phyloP scores from a whole-genome alignment of 2,329 filamentous ascomycete genomes.

The Clonostachys sp. region DNA sequence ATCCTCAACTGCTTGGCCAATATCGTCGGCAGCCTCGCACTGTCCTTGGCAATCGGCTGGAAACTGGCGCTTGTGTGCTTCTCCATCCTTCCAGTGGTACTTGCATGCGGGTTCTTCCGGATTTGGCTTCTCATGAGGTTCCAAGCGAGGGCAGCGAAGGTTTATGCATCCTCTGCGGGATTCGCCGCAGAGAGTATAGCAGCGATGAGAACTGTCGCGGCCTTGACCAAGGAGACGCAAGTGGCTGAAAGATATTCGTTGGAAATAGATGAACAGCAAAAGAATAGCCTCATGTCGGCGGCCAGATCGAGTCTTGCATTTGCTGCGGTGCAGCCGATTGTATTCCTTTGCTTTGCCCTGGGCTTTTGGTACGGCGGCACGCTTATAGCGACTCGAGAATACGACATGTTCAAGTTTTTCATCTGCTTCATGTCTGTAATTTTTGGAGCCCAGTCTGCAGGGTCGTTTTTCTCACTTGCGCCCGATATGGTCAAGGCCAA shows the following conservation, averaged over 20 bases:
- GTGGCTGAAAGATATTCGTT: conserved; percentile 68
- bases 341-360: conserved; percentile 79
- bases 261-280: conserved; percentile 63
- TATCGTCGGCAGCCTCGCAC: conserved; percentile 64
- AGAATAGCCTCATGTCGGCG: conserved; percentile 66
- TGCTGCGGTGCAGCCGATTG: conserved; percentile 76
- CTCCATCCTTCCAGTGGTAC: conserved; percentile 69
- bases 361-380: conserved; percentile 91
- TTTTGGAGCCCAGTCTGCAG: conserved; percentile 88
- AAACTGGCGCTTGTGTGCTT: conserved; percentile 82
- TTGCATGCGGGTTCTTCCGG: conserved; percentile 80
- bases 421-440: conserved; percentile 83
- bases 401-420: conserved; percentile 84
- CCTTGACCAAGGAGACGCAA: conserved; percentile 80
- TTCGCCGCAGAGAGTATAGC: conserved; percentile 92
- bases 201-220: conserved; percentile 89
- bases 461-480: conserved; percentile 82
- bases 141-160: conserved; percentile 71
- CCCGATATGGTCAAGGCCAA: conserved; percentile 93
- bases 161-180: conserved; percentile 76
- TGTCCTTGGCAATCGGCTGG: conserved; percentile 78
- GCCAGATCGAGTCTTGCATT: conserved; percentile 76
- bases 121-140: conserved; percentile 82
- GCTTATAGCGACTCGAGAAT: conserved; percentile 66
- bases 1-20: conserved; percentile 78